Evolutionary conservation across 192 early-diverging fungal genomes (phyloP), one percentile per base, ranked within the genome.

Genomic region (Podila clonocystis): DNA sequence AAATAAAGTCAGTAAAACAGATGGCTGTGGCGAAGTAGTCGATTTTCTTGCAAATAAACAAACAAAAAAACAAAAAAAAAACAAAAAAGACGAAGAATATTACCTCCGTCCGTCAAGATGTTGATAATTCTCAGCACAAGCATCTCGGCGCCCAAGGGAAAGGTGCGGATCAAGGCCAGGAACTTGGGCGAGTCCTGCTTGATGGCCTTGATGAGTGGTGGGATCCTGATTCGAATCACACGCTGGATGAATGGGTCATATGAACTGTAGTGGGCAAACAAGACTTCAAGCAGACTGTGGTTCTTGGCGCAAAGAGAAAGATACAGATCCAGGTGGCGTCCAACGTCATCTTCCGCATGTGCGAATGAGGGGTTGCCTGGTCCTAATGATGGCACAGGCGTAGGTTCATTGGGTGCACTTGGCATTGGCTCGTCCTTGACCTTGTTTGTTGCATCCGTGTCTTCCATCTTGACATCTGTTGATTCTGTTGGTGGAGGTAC

Each of bases 241-340:
- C 80, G 83, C 58, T 92, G 91, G 0, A 82, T 62, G 69, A 83
- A 85, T 17, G 65, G 70, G 69, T 70, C 61, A 63, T 49, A 80
- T 1, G 67, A 75, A 22, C 7, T 61, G 63, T 72, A 76, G 30
- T 74, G 22, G n/a, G 52, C 41, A 59, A 72, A 66, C n/a, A 78
- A 24, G 5, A 83, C 70, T 38, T 65, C 70, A 50, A 96, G 78
- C n/a, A 96, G 67, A 24, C 88, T 84, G 62, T 85, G 89, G 50
- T 93, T 93, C 70, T 92, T 93, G 52, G 87, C 88, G 68, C 93
- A 93, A 12, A 95, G 75, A 26, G 92, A 90, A 71, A 96, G 91
- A 75, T 86, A 96, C 30, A 96, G 74, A 65, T 96, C 95, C 38
- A 95, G 64, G 63, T 89, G 88, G 20, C 87, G 65, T 13, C 89